Conservation (phyloP, 2,329 filamentous ascomycete genomes). For the Alternaria metachromatica region DNA sequence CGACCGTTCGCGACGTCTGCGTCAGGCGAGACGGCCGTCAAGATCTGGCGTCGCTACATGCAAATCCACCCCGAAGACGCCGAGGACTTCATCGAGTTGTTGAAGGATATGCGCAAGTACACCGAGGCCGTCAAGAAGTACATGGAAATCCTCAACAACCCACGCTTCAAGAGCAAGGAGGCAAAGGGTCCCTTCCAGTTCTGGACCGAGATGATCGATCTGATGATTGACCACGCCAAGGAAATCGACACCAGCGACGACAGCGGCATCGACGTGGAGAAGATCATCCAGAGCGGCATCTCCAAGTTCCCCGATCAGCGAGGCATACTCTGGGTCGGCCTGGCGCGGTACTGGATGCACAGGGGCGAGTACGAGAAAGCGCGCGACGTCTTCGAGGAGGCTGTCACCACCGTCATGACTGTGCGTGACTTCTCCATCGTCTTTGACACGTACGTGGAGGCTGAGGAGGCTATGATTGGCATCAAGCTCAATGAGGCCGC, state of each 20-base stretch:
- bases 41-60: conserved; percentile 95
- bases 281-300: conserved; percentile 91
- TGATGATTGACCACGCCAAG: conserved; percentile 88
- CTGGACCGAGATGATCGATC: conserved; percentile 96
- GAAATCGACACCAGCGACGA: conserved; percentile 83
- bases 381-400: conserved; percentile 93
- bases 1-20: conserved; percentile 89
- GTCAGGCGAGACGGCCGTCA: conserved; percentile 86
- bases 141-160: conserved; percentile 89
- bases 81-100: conserved; percentile 92
- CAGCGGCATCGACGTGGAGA: conserved; percentile 85
- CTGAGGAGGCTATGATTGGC: conserved; percentile 94
- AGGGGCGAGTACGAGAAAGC: conserved; percentile 91
- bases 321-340: conserved; percentile 91
- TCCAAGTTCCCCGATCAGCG: conserved; percentile 89
- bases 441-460: conserved; percentile 95
- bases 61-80: conserved; percentile 94
- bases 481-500: conserved; percentile 89
- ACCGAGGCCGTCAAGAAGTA: conserved; percentile 92
- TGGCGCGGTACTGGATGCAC: conserved; percentile 97
- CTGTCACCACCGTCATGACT: conserved; percentile 97
- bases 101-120: conserved; percentile 81
- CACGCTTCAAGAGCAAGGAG: conserved; percentile 88
- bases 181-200: conserved; percentile 95
- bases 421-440: conserved; percentile 96